Evolutionary conservation across 2,329 filamentous ascomycete genomes (phyloP), one percentile per base, ranked within the genome.

Genomic region (Pseudogymnoascus sp.): DNA sequence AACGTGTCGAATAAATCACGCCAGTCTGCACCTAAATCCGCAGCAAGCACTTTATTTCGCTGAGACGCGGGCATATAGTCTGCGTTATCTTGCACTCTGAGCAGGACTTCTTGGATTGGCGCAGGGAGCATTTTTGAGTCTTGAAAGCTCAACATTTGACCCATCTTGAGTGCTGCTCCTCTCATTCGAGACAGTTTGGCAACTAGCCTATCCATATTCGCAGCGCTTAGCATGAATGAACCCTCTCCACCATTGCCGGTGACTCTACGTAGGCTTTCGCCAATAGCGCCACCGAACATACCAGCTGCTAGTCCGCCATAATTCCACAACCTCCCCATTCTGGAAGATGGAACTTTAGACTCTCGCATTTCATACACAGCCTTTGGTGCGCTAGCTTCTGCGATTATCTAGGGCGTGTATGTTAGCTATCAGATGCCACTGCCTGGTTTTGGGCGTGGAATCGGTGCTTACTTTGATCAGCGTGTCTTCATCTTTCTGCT

Each of bases 41-140:
- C 80, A 0, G 80, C 75, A 5, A 99, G 82, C 0, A 99, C 93
- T 65, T 88, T 86, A 74, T 99, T 88, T 9, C 95, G 88, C 75
- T 99, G 95, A 74, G 88, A 96, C 2, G 91, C 84, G 0, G 95
- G 95, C 95, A 99, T 99, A 75, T 97, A 99, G 75, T 99, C 93
- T 40, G 95, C 95, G 63, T 91, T 88, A 74, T 99, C 95, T 74
- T 99, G 95, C 0, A 99, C 95, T 5, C 96, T 87, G 73, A 96
- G 92, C 11, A 99, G 79, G 1, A 99, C 91, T 71, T 93, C 85
- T 68, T 96, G 91, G 60, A 99, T 92, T 1, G 90, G 85, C 0
- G 84, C 85, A 0, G 95, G 95, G 8, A 99, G 84, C 86, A 97
- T 92, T 75, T 96, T 97, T 38, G 91, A 87, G 77, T 99, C 95